Evolutionary conservation across 2,329 filamentous ascomycete genomes (phyloP).

Genomic region (Polytolypa hystricis): DNA sequence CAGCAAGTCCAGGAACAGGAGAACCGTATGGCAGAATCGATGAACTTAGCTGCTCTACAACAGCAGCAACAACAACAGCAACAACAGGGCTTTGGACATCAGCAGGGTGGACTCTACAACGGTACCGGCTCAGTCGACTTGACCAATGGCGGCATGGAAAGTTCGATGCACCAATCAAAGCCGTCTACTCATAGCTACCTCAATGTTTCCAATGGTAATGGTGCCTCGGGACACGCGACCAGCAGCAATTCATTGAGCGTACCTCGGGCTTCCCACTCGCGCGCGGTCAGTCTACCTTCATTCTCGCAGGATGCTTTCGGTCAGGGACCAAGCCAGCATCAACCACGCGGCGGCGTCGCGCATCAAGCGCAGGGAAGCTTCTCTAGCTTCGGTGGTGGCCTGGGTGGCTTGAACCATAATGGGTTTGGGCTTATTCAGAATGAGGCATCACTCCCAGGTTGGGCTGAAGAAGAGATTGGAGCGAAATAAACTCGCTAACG

Average conservation of each 20-base stretch:
- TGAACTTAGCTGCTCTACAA: slow-evolving; percentile 34
- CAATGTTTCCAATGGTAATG: slow-evolving; percentile 45
- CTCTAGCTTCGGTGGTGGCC: slow-evolving; percentile 47
- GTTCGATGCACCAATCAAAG: slow-evolving; percentile 42
- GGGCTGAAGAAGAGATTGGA: slow-evolving; percentile 53
- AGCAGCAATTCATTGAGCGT: slow-evolving; percentile 45
- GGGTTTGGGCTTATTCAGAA: slow-evolving; percentile 50
- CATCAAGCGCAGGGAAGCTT: slow-evolving; percentile 42
- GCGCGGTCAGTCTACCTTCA: slow-evolving; percentile 78
- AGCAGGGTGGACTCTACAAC: slow-evolving; percentile 73
- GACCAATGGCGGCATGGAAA: slow-evolving; percentile 42
- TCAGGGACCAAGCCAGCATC: slow-evolving; percentile 27
- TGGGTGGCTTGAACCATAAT: slow-evolving; percentile 47
- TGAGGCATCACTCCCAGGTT: slow-evolving; percentile 48
- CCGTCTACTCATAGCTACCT: slow-evolving; percentile 55
- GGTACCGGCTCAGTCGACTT: slow-evolving; percentile 57
- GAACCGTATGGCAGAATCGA: slow-evolving; percentile 31
- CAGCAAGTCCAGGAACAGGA: slow-evolving; percentile 57
- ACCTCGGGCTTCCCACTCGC: slow-evolving; percentile 53
- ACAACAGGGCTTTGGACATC: slow-evolving; percentile 51
- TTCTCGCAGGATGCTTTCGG: slow-evolving; percentile 51
- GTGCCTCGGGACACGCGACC: slow-evolving; percentile 67
- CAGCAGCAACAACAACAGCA: slow-evolving; percentile 59
- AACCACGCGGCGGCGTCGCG: slow-evolving; percentile 24
- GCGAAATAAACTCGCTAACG: slow-evolving; percentile 37